These are phyloP conservation scores for Amanita phalloides DNA, from an alignment of 768 basidiomycete species.

Conservation along the genomic window DNA sequence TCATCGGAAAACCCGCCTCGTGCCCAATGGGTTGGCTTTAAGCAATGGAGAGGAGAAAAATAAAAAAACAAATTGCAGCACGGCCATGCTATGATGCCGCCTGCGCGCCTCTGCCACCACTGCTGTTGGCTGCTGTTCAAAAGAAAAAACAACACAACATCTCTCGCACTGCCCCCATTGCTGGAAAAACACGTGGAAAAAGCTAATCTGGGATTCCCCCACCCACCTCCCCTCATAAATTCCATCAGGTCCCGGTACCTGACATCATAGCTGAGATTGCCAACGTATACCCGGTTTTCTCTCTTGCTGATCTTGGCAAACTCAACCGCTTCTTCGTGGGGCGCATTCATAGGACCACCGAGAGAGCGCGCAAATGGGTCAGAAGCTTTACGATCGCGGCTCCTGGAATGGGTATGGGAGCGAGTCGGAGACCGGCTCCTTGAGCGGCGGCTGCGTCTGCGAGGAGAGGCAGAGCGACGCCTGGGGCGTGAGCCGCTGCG, in stretches of 20 bases:
- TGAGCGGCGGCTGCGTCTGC: constrained; percentile 45
- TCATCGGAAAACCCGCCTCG: constrained; percentile 21
- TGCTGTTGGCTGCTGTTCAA: neutral
- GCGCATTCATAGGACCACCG: constrained; percentile 83
- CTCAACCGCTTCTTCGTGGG: constrained; percentile 89
- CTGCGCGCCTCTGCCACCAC: constrained; percentile 6
- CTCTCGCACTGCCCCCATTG: constrained; percentile 13
- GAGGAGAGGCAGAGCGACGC: constrained; percentile 56
- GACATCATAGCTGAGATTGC: constrained; percentile 98
- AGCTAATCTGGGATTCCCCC: constrained; percentile 41
- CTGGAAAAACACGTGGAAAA: constrained; percentile 16
- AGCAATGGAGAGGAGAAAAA: constrained; percentile 5
- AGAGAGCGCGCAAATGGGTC: constrained; percentile 73
- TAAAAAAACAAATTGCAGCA: constrained; percentile 5
- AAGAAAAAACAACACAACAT: neutral
- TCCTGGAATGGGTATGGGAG: constrained; percentile 56
- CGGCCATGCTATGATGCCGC: constrained; percentile 1
- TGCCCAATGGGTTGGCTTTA: constrained; percentile 12
- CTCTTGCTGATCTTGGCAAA: constrained; percentile 94
- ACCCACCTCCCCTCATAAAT: constrained; percentile 99
- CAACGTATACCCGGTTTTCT: constrained; percentile 97
- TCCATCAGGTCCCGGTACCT: constrained; percentile 98
- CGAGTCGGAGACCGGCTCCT: constrained; percentile 42
- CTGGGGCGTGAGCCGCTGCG: constrained; percentile 63
- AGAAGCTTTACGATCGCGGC: constrained; percentile 44